A percentile compares a stretch with the other conserved stretches of the same genome.
These are phyloP conservation scores for Phlebiopsis gigantea DNA, from an alignment of 768 basidiomycete species.

Conservation along the genomic window DNA sequence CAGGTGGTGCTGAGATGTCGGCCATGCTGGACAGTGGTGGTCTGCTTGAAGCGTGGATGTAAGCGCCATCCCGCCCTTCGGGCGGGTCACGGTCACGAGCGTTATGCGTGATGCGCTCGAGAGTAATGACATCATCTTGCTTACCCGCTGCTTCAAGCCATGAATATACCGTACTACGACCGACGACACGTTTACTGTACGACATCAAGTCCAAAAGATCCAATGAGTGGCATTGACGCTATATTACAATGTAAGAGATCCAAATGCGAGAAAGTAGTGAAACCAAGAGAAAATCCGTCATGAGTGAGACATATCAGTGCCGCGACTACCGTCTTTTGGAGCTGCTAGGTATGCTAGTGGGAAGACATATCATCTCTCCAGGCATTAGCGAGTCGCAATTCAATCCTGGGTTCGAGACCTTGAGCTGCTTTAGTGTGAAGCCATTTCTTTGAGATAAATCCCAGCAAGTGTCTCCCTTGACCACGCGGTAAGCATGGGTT, in stretches of 20 bases:
- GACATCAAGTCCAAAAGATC: neutral
- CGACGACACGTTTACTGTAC: no score
- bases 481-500: constrained; percentile 12
- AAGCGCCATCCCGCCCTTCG: neutral
- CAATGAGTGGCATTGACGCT: neutral
- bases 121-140: no score
- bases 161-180: neutral
- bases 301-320: neutral
- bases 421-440: constrained; percentile 36
- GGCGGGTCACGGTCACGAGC: constrained; percentile 1
- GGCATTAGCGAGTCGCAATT: constrained; percentile 51
- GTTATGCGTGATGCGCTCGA: neutral
- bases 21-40: constrained; percentile 25
- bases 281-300: neutral
- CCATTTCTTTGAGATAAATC: constrained; percentile 45
- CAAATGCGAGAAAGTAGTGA: neutral
- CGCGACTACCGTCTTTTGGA: neutral
- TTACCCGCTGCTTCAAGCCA: no score
- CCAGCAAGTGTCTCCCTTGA: constrained; percentile 42
- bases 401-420: constrained; percentile 43
- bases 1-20: constrained; percentile 19
- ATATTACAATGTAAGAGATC: neutral
- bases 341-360: constrained; percentile 16
- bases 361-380: constrained; percentile 52
- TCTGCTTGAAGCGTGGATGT: neutral